These are phyloP conservation scores for Phytopythium sindhum DNA, from an alignment of 352 stramenopile species.

Conservation along the genomic window DNA sequence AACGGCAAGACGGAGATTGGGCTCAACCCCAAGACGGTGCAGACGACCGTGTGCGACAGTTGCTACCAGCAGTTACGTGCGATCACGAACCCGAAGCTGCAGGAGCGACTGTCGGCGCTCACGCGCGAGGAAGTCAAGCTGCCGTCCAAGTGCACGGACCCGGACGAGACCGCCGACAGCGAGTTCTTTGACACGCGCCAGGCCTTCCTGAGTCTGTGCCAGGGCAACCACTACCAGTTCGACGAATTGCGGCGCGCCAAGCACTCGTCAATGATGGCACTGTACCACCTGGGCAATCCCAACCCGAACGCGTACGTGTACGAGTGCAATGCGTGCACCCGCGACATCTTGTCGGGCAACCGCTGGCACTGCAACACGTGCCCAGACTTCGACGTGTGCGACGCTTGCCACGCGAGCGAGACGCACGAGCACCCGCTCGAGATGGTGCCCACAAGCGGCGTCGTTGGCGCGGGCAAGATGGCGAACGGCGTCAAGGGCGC, in stretches of 20 bases:
- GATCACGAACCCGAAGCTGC: conserved; percentile 40
- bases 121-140: conserved; percentile 53
- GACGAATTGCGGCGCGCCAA: conserved; percentile 98
- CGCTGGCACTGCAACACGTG: conserved; percentile 90
- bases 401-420: conserved; percentile 82
- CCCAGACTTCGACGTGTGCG: conserved; percentile 88
- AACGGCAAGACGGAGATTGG: conserved; percentile 59
- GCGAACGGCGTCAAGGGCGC: conserved; percentile 6
- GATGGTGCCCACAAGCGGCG: conserved; percentile 74
- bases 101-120: conserved; percentile 48
- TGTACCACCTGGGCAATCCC: conserved; percentile 98
- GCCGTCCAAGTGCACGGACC: conserved; percentile 72
- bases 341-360: conserved; percentile 79
- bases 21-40: conserved; percentile 61
- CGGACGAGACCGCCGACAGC: conserved; percentile 82
- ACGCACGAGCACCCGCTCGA: conserved; percentile 78
- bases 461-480: conserved; percentile 7
- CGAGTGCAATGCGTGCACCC: conserved; percentile 82
- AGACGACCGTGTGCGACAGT: conserved; percentile 70
- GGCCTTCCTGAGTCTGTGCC: conserved; percentile 96
- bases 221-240: conserved; percentile 99
- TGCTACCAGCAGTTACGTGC: conserved; percentile 74
- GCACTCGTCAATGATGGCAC: conserved; percentile 99
- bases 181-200: conserved; percentile 96
- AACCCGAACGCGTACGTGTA: conserved; percentile 87